Percentiles rank a stretch among this genome's conserved stretches.
These are phyloP conservation scores for Exophiala spinifera DNA, from an alignment of 2,329 filamentous ascomycete genomes.

Conservation along the genomic window DNA sequence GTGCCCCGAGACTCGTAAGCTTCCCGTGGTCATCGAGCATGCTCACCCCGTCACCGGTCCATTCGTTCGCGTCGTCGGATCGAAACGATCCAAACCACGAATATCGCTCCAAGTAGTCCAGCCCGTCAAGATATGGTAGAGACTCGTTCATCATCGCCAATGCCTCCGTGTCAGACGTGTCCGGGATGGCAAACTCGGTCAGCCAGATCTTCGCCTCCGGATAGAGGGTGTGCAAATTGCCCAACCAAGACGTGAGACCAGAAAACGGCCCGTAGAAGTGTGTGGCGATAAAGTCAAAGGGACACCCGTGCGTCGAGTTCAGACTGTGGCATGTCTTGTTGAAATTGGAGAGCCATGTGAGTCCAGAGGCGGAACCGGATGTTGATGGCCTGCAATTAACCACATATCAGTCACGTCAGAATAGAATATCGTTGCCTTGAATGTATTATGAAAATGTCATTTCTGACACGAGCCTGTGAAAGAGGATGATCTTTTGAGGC, in stretches of 20 bases:
- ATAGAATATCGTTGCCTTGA: too few species aligned
- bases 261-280: constrained; percentile 48
- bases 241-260: constrained; percentile 37
- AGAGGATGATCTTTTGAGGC: too few species aligned
- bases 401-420: constrained; percentile 34
- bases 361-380: constrained; percentile 58
- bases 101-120: constrained; percentile 54
- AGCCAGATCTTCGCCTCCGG: constrained; percentile 68
- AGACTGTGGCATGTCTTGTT: constrained; percentile 38
- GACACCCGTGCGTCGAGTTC: constrained; percentile 50
- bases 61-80: constrained; percentile 67
- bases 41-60: constrained; percentile 68
- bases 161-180: constrained; percentile 53
- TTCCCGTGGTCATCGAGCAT: constrained; percentile 56
- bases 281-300: constrained; percentile 50
- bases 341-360: constrained; percentile 67
- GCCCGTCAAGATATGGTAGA: constrained; percentile 63
- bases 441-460: too few species aligned
- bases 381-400: constrained; percentile 62
- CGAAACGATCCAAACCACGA: constrained; percentile 75
- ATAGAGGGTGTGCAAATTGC: constrained; percentile 32
- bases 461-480: too few species aligned
- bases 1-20: constrained; percentile 71
- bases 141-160: constrained; percentile 67
- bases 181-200: constrained; percentile 67